These are phyloP conservation scores for Phaeotremella fagi DNA, from an alignment of 768 basidiomycete genomes.

Conservation along the genomic window DNA sequence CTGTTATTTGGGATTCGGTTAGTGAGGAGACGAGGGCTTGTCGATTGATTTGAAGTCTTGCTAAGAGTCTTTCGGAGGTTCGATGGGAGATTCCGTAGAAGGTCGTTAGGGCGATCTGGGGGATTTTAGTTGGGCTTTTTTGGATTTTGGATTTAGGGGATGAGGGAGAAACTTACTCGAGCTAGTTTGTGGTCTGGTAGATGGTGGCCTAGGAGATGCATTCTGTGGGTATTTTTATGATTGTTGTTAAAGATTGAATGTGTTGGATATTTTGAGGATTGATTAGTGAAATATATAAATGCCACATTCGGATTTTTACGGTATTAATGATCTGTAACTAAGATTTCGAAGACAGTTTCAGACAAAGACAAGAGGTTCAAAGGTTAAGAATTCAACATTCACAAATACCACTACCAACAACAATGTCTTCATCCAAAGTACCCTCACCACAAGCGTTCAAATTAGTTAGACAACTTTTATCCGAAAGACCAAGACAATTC, in stretches of 20 bases:
- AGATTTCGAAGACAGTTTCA: not conserved
- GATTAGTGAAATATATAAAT: not conserved
- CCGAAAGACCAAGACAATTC: constrained; percentile 11
- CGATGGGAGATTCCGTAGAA: constrained; percentile 83
- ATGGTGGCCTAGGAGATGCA: constrained; percentile 81
- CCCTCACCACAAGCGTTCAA: constrained; percentile 12
- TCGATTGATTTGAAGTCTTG: constrained; percentile 88
- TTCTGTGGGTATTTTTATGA: constrained; percentile 8
- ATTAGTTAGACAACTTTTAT: constrained; percentile 11
- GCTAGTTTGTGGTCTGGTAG: constrained; percentile 71
- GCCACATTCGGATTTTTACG: not conserved
- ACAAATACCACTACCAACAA: no score
- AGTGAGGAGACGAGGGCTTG: constrained; percentile 73
- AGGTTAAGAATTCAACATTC: no score
- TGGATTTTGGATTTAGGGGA: not conserved
- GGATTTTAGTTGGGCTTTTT: not conserved
- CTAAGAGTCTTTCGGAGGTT: constrained; percentile 75
- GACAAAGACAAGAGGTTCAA: no score
- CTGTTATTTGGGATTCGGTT: constrained; percentile 78
- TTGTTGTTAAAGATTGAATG: not conserved
- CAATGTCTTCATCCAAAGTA: no score
- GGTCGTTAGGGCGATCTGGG: constrained; percentile 79
- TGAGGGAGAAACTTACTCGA: constrained; percentile 56
- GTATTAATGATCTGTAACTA: not conserved
- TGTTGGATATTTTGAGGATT: not conserved